Conservation (phyloP, 2,329 filamentous ascomycete genomes). For the Lachnellula suecica region DNA sequence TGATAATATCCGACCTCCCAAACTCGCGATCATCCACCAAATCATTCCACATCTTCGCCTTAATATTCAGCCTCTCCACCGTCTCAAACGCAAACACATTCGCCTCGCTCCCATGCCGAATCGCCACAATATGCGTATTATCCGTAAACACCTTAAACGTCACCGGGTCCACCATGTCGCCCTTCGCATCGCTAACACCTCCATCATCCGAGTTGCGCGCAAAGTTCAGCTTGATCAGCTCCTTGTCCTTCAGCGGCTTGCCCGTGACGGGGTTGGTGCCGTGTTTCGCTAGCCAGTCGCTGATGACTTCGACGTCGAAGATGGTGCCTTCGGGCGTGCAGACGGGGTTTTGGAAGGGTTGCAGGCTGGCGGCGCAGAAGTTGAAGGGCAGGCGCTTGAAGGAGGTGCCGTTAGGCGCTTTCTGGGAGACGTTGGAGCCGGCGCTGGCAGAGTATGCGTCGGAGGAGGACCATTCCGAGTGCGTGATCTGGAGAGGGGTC, state of each 20-base stretch:
- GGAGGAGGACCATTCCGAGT: conserved; percentile 93
- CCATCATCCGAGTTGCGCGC: conserved; percentile 76
- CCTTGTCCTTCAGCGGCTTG: conserved; percentile 71
- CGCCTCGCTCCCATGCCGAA: conserved; percentile 76
- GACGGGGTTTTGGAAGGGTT: conserved; percentile 92
- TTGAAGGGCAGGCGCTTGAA: conserved; percentile 96
- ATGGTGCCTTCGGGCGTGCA: conserved; percentile 86
- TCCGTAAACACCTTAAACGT: conserved; percentile 98
- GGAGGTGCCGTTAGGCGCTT: conserved; percentile 55
- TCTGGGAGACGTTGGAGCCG: conserved; percentile 64
- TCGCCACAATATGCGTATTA: conserved; percentile 93
- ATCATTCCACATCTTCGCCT: conserved; percentile 94
- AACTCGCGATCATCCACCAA: conserved; percentile 86
- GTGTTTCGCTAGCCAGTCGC: conserved; percentile 92
- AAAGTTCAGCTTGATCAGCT: conserved; percentile 89
- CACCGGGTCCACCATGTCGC: conserved; percentile 91
- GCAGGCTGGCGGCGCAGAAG: conserved; percentile 93
- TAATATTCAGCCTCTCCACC: conserved; percentile 91
- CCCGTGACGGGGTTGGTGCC: conserved; percentile 90
- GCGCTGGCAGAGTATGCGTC: conserved; percentile 84
- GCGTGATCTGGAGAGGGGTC: conserved; percentile 68
- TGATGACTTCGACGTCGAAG: conserved; percentile 93
- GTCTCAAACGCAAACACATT: conserved; percentile 98
- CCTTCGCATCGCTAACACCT: conserved; percentile 57
- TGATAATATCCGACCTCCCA: conserved; percentile 87